Evolutionary conservation across 1,284 basidiomycete species (phyloP), one percentile per base, ranked within the genome.

Genomic region (Microbotryomycetes sp.): DNA sequence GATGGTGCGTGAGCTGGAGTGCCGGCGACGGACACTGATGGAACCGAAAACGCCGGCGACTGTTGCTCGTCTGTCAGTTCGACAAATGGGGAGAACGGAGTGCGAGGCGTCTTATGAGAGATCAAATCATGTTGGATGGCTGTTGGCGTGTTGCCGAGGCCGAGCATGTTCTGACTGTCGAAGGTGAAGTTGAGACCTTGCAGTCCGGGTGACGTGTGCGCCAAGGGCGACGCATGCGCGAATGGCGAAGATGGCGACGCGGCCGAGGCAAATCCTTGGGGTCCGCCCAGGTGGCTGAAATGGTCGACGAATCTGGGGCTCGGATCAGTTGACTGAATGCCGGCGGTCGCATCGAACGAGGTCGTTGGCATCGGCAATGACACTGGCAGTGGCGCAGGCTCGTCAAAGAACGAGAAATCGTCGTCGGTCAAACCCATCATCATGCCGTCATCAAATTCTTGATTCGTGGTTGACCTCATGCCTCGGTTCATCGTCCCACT

Each of bases 381-480:
- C 24, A 29, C 48, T 9, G 60, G 26, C 1, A 52, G n/a, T 3
- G 63, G 64, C 5, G 64, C 52, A 16, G 70, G 68, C 5, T 62
- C 62, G 56, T 72, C 71, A 53, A 72, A 72, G 49, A 71, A 72
- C 18, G 68, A 71, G 29, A 72, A 72, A 56, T 72, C 71, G 55
- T 72, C 71, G 35, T 72, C 71, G 0, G 68, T 72, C 16, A 72
- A 49, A 21, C 64, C 65, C 47, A 62, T 60, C 41, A 66, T 57
- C 51, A 62, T 54, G 2, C 57, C 57, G 47, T 68, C 67, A 49
- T 68, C 67, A 35, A 48, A 66, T 3, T 61, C 60, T 7, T 56
- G 30, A 5, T 31, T 41, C 9, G 29, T 16, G 15, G 26, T 28
- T 26, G 16, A 4, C 16, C 46, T 18, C 16, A 9, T 1, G 3